Evolutionary conservation across 2,329 filamentous ascomycete species (phyloP).

Genomic region (Escovopsis sp.): DNA sequence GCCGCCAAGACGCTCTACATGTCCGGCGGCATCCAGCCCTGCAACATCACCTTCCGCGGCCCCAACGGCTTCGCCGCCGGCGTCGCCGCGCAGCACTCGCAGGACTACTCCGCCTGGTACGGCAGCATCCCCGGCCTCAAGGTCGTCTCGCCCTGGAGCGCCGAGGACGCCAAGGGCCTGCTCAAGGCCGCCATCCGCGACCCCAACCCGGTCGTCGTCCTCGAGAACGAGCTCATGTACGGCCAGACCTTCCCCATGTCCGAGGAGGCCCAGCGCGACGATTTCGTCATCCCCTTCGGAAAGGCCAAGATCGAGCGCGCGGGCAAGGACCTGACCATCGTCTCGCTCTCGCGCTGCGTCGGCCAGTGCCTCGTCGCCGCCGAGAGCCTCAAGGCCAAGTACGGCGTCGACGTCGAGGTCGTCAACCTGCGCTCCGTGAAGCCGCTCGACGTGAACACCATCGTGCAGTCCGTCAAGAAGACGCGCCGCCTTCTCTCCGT

Average conservation of each 20-base stretch:
- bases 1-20: conserved; percentile 99
- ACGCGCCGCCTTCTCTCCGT: conserved; percentile 81
- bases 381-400: conserved; percentile 86
- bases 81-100: conserved; percentile 94
- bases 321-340: conserved; percentile 92
- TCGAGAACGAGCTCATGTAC: conserved; percentile 86
- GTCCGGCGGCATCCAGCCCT: conserved; percentile 98
- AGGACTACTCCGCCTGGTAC: conserved; percentile 98
- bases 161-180: conserved; percentile 96
- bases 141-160: conserved; percentile 90
- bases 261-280: conserved; percentile 84
- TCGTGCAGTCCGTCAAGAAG: conserved; percentile 97
- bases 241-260: conserved; percentile 94
- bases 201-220: conserved; percentile 86
- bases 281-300: conserved; percentile 93
- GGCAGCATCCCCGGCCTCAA: conserved; percentile 95
- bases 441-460: conserved; percentile 87
- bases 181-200: conserved; percentile 96
- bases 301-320: conserved; percentile 98
- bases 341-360: conserved; percentile 87
- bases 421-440: conserved; percentile 97
- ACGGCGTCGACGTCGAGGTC: conserved; percentile 89
- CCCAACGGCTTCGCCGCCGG: conserved; percentile 95
- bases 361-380: conserved; percentile 81
- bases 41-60: conserved; percentile 98